Conservation (phyloP, 441 rosid genomes). For the Populus hybrid region DNA sequence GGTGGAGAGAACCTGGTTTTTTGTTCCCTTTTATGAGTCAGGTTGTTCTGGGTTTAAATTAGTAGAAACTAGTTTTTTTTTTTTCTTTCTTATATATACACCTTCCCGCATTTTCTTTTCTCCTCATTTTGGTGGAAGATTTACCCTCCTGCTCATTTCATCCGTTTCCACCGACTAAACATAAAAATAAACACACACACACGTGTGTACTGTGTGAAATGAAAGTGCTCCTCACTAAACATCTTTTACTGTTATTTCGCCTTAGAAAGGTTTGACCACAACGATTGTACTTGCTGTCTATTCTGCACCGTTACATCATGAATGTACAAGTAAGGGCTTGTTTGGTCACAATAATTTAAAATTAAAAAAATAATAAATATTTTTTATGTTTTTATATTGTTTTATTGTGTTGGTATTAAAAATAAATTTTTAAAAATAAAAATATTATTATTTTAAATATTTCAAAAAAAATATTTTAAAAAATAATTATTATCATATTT, state of each 20-base stretch:
- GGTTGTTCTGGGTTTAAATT: neutral
- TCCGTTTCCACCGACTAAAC: neutral
- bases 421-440: too few relatives aligned
- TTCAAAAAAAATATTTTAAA: too few relatives aligned
- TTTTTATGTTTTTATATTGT: too few relatives aligned
- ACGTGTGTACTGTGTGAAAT: neutral
- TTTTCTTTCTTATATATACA: neutral
- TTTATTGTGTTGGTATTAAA: too few relatives aligned
- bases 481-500: too few relatives aligned
- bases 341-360: too few relatives aligned
- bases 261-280: neutral
- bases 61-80: constrained; percentile 11
- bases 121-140: neutral
- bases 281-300: neutral
- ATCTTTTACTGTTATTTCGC: neutral
- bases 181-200: too few relatives aligned
- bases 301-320: too few relatives aligned
- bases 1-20: constrained; percentile 16
- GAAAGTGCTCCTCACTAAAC: neutral
- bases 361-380: too few relatives aligned
- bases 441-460: too few relatives aligned
- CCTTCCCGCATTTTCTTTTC: neutral
- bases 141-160: neutral
- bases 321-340: too few relatives aligned
- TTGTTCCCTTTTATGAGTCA: constrained; percentile 12